Conservation (phyloP, 2,329 filamentous ascomycete species). For the Cercospora brassicicola region DNA sequence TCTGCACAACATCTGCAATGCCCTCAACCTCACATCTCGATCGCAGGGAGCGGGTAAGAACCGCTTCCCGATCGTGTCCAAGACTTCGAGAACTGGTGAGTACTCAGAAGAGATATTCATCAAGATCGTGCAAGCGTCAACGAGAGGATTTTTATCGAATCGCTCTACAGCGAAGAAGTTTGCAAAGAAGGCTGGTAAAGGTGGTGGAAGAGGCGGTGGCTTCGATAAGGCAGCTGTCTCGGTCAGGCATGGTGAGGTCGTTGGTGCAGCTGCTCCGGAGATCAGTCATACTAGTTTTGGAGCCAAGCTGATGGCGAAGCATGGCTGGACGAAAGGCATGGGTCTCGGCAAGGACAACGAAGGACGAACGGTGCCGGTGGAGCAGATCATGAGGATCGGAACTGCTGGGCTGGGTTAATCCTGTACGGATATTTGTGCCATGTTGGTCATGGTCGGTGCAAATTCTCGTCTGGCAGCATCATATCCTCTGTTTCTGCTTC, state of each 20-base stretch:
- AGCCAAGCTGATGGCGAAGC: conserved; percentile 86
- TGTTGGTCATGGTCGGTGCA: background rate
- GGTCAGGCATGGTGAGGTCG: conserved; percentile 82
- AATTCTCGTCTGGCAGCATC: background rate
- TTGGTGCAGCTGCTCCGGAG: conserved; percentile 81
- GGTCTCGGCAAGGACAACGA: conserved; percentile 79
- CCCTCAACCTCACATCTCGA: conserved; percentile 78
- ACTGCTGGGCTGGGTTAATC: conserved; percentile 74
- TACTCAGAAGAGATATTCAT: conserved; percentile 58
- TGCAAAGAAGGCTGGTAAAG: conserved; percentile 45
- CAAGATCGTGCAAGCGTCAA: conserved; percentile 40
- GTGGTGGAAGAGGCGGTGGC: conserved; percentile 42
- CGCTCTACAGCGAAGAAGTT: conserved; percentile 24
- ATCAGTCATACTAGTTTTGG: conserved; percentile 81
- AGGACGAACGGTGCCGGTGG: conserved; percentile 81
- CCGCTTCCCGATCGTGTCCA: conserved; percentile 75
- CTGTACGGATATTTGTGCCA: background rate
- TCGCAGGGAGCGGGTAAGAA: conserved; percentile 72
- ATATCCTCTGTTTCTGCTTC: background rate
- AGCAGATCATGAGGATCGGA: conserved; percentile 80
- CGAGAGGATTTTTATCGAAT: conserved; percentile 54
- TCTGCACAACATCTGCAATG: conserved; percentile 75
- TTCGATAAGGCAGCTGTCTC: conserved; percentile 47
- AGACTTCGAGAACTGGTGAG: conserved; percentile 65
- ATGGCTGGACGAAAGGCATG: conserved; percentile 91